Evolutionary conservation across 2,329 filamentous ascomycete genomes (phyloP), one percentile per base, ranked within the genome.

Genomic region (Fusarium equiseti): DNA sequence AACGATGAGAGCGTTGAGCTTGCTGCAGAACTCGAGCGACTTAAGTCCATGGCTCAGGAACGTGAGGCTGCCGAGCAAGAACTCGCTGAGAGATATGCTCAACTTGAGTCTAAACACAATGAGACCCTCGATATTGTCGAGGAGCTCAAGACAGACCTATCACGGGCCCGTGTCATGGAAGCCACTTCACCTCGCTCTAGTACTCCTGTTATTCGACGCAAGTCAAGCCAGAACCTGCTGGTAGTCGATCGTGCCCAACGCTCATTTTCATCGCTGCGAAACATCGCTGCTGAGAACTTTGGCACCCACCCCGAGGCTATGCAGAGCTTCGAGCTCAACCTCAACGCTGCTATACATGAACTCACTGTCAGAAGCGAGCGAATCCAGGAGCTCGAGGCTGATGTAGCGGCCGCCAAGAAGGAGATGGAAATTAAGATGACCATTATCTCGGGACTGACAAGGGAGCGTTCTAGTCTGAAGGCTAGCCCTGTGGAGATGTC

Each of bases 391-490:
- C 85, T 99, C 16, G 96, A 99, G 80, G 90, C 90, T 8, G 95
- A 97, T 73, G 88, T 98, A 60, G 85, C 90, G 27, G 90, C 89
- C 6, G 89, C 94, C 24, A 96, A 93, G 84, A 97, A 94, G 83
- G 96, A 99, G 80, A 97, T 98, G 91, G 96, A 99, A 78, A 91
- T 89, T 68, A 99, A 99, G 87, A 94, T 95, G 85, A 93, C 93
- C 31, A 95, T 99, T 77, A 98, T 99, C 74, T 93, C 94, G 31
- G 96, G 96, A 9, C 85, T 99, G 69, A 97, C 96, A 6, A 91
- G 96, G 57, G 97, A 99, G 81, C 88, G 97, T 63, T 95, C 94
- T 5, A 98, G 94, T 81, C 87, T 98, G 82, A 94, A 95, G 78
- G 88, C 79, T 4, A 92, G 92, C 26, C 92, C 94, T 10, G 91